Conservation (phyloP, 2,329 filamentous ascomycete genomes). For the Xylaria sp. region DNA sequence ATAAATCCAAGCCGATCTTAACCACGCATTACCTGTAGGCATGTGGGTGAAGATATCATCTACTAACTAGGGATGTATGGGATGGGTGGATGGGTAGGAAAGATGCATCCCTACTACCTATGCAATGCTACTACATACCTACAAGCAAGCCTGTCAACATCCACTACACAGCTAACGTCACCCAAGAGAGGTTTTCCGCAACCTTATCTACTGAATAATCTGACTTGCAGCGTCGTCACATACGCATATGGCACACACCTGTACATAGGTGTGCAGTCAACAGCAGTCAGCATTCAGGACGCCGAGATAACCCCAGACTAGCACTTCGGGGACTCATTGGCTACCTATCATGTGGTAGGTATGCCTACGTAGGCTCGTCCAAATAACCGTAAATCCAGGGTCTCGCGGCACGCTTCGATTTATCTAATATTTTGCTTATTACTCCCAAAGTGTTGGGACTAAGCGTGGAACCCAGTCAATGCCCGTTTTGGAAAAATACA, state of each 20-base stretch:
- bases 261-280: too few species aligned
- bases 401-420: background rate
- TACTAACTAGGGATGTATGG: too few species aligned
- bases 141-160: background rate
- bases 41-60: too few species aligned
- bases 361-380: background rate
- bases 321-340: background rate
- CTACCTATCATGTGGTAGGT: background rate
- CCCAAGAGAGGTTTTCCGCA: background rate
- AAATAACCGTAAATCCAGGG: background rate
- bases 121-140: too few species aligned
- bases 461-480: background rate
- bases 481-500: background rate
- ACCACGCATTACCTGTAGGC: background rate
- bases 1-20: background rate
- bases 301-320: background rate
- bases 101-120: too few species aligned
- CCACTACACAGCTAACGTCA: background rate
- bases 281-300: background rate
- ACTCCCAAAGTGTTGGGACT: background rate
- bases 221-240: slow-evolving; percentile 2
- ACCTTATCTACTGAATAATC: slow-evolving; percentile 3
- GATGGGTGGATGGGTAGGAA: too few species aligned
- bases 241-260: background rate
- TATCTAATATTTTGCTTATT: background rate